Evolutionary conservation across 139 green algal species (phyloP).

Genomic region (Ettlia oleoabundans): DNA sequence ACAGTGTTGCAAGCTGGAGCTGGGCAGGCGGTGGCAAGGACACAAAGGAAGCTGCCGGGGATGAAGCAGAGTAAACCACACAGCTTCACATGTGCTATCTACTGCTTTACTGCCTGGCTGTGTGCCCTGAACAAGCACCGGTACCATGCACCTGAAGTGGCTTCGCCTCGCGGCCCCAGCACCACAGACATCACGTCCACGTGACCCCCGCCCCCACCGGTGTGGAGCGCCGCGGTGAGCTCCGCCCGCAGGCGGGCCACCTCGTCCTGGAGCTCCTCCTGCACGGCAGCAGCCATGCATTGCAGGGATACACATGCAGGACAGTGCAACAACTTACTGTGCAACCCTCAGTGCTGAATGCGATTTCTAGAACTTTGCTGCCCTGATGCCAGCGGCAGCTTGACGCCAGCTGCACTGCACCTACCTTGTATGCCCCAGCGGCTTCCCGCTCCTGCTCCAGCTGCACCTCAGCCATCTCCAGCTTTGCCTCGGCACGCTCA

Average conservation of each 20-base stretch:
- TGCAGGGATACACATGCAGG: background rate
- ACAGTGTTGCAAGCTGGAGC: no score
- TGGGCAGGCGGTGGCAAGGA: no score
- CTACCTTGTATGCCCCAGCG: slow-evolving; percentile 19
- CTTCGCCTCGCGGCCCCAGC: background rate
- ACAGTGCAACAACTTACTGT: background rate
- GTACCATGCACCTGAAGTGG: background rate
- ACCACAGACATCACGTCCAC: slow-evolving; percentile 13
- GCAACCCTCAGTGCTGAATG: no score
- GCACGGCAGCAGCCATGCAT: no score
- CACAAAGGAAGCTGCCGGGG: no score
- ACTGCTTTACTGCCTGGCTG: no score
- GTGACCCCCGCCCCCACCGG: background rate
- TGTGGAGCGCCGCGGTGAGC: slow-evolving; percentile 5
- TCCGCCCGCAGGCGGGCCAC: slow-evolving; percentile 26
- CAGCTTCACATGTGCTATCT: no score
- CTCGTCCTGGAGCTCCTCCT: slow-evolving; percentile 17
- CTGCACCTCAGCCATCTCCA: slow-evolving; percentile 7
- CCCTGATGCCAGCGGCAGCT: no score
- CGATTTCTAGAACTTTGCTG: no score
- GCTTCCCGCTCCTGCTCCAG: slow-evolving; percentile 8
- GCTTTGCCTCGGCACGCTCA: slow-evolving; percentile 16
- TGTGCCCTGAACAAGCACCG: no score
- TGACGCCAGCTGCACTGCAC: no score
- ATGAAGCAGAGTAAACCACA: no score